Evolutionary conservation across 2,329 filamentous ascomycete genomes (phyloP).

Genomic region (Arthrobotrys pseudoclavata): DNA sequence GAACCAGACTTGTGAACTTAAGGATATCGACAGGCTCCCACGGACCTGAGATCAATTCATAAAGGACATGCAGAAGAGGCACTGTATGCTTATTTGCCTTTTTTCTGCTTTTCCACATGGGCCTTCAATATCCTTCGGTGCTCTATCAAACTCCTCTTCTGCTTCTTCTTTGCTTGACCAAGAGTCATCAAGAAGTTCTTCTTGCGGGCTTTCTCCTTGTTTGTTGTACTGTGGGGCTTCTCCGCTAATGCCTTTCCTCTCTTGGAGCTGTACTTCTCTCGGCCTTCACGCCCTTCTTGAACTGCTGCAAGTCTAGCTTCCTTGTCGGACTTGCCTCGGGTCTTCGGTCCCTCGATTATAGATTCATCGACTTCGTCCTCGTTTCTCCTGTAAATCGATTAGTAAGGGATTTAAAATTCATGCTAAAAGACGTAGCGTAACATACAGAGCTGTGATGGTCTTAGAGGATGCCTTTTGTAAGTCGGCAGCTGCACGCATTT

Average conservation of each 20-base stretch:
- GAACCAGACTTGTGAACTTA: background rate
- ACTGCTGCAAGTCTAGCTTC: slow-evolving; percentile 89
- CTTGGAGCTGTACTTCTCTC: slow-evolving; percentile 63
- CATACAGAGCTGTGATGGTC: slow-evolving; percentile 34
- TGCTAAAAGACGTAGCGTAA: background rate
- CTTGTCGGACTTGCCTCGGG: slow-evolving; percentile 85
- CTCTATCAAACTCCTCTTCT: slow-evolving; percentile 92
- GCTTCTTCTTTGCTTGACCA: slow-evolving; percentile 94
- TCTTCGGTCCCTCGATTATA: slow-evolving; percentile 88
- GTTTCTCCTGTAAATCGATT: slow-evolving; percentile 65
- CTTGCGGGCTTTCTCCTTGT: slow-evolving; percentile 94
- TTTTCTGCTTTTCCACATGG: slow-evolving; percentile 85
- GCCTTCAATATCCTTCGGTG: slow-evolving; percentile 83
- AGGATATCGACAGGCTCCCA: background rate
- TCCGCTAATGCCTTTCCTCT: slow-evolving; percentile 75
- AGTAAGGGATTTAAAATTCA: background rate
- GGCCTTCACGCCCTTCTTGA: slow-evolving; percentile 74
- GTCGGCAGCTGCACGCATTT: slow-evolving; percentile 81
- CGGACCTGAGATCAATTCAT: background rate
- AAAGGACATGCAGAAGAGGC: background rate
- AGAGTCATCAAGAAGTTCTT: slow-evolving; percentile 99
- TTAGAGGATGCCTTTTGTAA: slow-evolving; percentile 75
- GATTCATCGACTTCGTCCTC: slow-evolving; percentile 92
- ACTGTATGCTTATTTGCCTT: slow-evolving; percentile 69
- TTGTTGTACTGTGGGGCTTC: slow-evolving; percentile 85